phyloP scores from a whole-genome alignment of 2,329 filamentous ascomycete species.

The Trichoderma sp. region DNA sequence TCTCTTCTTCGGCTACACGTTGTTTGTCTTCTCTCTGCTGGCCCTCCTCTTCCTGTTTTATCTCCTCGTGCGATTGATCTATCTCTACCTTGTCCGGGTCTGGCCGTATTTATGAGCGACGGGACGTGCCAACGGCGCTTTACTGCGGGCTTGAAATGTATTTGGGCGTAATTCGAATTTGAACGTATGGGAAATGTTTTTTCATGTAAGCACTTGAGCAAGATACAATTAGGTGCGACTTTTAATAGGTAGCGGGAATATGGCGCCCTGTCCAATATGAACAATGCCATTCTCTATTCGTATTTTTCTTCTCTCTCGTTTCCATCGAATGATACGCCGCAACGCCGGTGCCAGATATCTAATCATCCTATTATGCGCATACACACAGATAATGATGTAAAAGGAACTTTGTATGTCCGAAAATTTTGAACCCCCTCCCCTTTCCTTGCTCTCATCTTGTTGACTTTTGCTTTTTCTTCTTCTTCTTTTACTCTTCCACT shows the following conservation, averaged over 20 bases:
- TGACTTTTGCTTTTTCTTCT: not conserved
- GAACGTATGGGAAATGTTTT: not conserved
- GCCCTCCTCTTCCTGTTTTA: not conserved
- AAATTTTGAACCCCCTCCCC: not conserved
- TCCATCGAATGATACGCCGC: constrained; percentile 30
- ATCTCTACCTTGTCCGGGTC: not conserved
- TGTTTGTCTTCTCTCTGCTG: not conserved
- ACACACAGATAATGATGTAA: constrained; percentile 18
- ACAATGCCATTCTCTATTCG: constrained; percentile 21
- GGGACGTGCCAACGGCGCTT: not conserved
- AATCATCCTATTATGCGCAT: constrained; percentile 23
- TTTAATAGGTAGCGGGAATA: not conserved
- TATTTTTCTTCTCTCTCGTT: constrained; percentile 24
- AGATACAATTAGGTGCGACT: not conserved
- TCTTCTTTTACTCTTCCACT: constrained; percentile 40
- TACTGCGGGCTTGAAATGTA: not conserved
- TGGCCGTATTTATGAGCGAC: not conserved
- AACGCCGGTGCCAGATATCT: constrained; percentile 35
- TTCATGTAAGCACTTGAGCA: not conserved
- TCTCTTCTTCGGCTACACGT: not conserved
- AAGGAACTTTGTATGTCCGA: not conserved
- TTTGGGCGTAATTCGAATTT: not conserved
- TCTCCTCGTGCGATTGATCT: not conserved
- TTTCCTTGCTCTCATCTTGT: not conserved
- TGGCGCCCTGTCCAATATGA: not conserved